These are phyloP conservation scores for Hamamelis virginiana DNA, from an alignment of 164 flowering plant species.

Conservation along the genomic window DNA sequence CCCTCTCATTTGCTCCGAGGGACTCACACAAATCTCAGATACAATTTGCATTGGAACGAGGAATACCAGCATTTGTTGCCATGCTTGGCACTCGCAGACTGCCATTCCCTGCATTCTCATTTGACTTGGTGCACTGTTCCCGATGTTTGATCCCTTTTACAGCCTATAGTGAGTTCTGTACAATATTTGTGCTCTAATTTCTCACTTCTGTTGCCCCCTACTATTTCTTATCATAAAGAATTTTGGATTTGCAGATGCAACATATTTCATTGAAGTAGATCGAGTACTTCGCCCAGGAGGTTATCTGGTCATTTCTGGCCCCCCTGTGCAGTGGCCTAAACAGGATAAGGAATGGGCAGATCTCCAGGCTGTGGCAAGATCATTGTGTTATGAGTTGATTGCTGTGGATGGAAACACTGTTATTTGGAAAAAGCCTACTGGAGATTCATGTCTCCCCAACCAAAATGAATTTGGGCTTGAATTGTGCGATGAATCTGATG, in stretches of 20 bases:
- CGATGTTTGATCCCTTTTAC: constrained; percentile 94
- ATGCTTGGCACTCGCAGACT: constrained; percentile 98
- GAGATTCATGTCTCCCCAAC: constrained; percentile 71
- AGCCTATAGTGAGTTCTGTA: constrained; percentile 77
- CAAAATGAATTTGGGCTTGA: constrained; percentile 88
- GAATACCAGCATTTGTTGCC: constrained; percentile 92
- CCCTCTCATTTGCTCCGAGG: constrained; percentile 98
- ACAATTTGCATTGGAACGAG: constrained; percentile 95
- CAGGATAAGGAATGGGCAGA: constrained; percentile 99
- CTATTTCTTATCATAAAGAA: constrained; percentile 7
- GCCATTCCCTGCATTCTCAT: constrained; percentile 88
- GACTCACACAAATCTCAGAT: constrained; percentile 97
- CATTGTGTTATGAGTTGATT: constrained; percentile 87
- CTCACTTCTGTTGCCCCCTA: background rate
- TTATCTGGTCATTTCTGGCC: constrained; percentile 90
- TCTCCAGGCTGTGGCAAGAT: constrained; percentile 86
- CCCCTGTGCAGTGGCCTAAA: constrained; percentile 95
- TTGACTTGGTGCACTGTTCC: constrained; percentile 94
- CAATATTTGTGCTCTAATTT: background rate
- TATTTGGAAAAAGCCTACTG: constrained; percentile 89
- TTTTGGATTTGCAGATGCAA: constrained; percentile 70
- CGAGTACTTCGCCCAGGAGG: constrained; percentile 94
- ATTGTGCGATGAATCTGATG: constrained; percentile 70
- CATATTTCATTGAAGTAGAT: constrained; percentile 94
- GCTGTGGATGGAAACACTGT: constrained; percentile 95